Evolutionary conservation across 2,329 filamentous ascomycete genomes (phyloP).

Genomic region (Amauroascus verrucosus): DNA sequence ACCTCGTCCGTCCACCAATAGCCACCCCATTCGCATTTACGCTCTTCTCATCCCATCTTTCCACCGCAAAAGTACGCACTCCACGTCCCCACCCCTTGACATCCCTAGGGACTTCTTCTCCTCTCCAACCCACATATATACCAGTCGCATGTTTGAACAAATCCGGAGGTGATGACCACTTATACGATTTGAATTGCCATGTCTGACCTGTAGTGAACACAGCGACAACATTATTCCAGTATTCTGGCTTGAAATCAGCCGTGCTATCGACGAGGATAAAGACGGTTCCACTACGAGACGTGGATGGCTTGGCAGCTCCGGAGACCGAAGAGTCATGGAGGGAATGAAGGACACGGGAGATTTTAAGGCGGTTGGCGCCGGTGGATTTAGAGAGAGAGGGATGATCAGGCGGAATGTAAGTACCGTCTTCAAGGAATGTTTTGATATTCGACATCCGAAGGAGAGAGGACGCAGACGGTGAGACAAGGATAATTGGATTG

Average conservation of each 20-base stretch:
- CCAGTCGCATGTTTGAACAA: constrained; percentile 82
- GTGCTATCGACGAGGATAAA: constrained; percentile 94
- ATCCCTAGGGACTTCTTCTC: constrained; percentile 65
- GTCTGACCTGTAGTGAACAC: constrained; percentile 96
- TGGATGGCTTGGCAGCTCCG: background rate
- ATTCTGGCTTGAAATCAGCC: constrained; percentile 93
- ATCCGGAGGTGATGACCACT: constrained; percentile 81
- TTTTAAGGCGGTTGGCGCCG: constrained; percentile 70
- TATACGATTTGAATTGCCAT: constrained; percentile 99
- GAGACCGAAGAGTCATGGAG: constrained; percentile 25
- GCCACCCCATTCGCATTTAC: constrained; percentile 22
- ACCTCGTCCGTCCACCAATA: constrained; percentile 41
- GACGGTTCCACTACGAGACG: constrained; percentile 60
- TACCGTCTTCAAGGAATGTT: constrained; percentile 76
- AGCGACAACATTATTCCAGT: constrained; percentile 89
- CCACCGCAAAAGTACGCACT: constrained; percentile 68
- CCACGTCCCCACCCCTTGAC: constrained; percentile 78
- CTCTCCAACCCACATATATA: constrained; percentile 83
- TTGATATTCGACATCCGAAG: constrained; percentile 94
- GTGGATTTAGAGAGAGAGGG: constrained; percentile 51
- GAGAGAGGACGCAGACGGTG: constrained; percentile 86
- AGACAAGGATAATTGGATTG: constrained; percentile 91
- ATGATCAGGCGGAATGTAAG: constrained; percentile 66
- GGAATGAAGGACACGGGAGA: constrained; percentile 63
- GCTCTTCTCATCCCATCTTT: constrained; percentile 59